Percentiles rank a stretch among this genome's conserved stretches.
These are phyloP conservation scores for Atkinsonella texensis DNA, from an alignment of 2,329 filamentous ascomycete species.

Conservation along the genomic window DNA sequence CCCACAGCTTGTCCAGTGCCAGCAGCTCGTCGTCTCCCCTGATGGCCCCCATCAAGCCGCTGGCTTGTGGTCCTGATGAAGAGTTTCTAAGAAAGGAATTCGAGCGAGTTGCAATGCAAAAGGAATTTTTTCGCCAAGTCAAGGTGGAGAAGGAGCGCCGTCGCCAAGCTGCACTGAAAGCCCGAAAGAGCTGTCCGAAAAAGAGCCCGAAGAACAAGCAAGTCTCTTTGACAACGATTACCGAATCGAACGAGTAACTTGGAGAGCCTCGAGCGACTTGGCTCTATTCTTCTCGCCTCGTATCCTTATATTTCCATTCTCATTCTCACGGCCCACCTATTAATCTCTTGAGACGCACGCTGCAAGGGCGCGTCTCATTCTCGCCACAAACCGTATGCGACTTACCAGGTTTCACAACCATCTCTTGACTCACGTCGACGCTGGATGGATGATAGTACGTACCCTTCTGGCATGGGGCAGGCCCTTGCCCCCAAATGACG, in stretches of 20 bases:
- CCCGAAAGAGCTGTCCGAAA: conserved; percentile 31
- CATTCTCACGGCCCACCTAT: background rate
- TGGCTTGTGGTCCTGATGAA: conserved; percentile 29
- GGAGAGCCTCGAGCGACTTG: no score
- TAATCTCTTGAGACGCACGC: background rate
- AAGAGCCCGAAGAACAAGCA: conserved; percentile 37
- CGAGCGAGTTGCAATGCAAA: conserved; percentile 37
- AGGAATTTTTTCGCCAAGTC: conserved; percentile 38
- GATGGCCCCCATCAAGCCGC: conserved; percentile 15
- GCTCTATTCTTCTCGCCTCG: background rate
- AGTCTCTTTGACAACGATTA: conserved; percentile 41
- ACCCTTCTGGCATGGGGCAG: background rate
- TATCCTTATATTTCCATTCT: background rate
- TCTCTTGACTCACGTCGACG: background rate
- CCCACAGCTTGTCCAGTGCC: conserved; percentile 34
- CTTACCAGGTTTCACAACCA: conserved; percentile 3
- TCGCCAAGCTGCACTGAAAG: conserved; percentile 23
- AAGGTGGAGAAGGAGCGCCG: conserved; percentile 44
- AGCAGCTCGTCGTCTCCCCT: conserved; percentile 26
- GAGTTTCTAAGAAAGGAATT: conserved; percentile 39
- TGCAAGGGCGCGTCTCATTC: background rate
- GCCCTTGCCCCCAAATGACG: conserved; percentile 3
- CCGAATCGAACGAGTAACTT: conserved; percentile 26
- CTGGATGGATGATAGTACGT: no score
- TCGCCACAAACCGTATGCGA: background rate